phyloP scores from a whole-genome alignment of 2,329 filamentous ascomycete species.

The Metarhizium sp. region DNA sequence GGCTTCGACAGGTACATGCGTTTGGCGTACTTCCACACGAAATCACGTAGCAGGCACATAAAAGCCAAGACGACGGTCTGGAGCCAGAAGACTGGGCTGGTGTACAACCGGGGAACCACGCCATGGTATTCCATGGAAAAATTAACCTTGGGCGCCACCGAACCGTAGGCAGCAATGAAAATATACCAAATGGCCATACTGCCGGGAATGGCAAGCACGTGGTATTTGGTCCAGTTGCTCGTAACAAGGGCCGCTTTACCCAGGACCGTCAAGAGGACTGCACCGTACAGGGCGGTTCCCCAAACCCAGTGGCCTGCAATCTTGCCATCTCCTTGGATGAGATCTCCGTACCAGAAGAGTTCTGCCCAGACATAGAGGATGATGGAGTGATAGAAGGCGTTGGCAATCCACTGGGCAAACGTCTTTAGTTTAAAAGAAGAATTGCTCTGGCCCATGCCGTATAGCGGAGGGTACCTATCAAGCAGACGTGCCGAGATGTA shows the following conservation, averaged over 20 bases:
- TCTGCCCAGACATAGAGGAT: conserved; percentile 81
- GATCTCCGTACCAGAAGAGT: conserved; percentile 73
- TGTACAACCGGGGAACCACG: conserved; percentile 71
- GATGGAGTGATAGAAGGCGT: conserved; percentile 92
- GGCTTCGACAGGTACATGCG: conserved; percentile 94
- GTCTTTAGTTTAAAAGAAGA: conserved; percentile 89
- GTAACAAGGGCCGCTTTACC: conserved; percentile 92
- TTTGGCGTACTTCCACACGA: conserved; percentile 95
- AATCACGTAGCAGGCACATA: conserved; percentile 77
- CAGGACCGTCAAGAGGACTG: conserved; percentile 85
- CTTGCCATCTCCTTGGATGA: conserved; percentile 68
- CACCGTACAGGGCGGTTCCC: conserved; percentile 90
- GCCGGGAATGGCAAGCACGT: conserved; percentile 88
- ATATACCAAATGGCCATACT: conserved; percentile 86
- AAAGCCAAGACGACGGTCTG: conserved; percentile 74
- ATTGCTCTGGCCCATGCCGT: conserved; percentile 85
- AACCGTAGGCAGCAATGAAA: conserved; percentile 82
- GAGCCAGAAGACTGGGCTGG: conserved; percentile 80
- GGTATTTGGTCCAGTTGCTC: conserved; percentile 98
- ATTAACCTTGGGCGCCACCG: conserved; percentile 69
- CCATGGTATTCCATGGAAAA: conserved; percentile 81
- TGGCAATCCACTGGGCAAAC: conserved; percentile 86
- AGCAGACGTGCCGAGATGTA: conserved; percentile 90
- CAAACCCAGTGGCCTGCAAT: conserved; percentile 94
- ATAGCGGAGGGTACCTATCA: conserved; percentile 93